These are phyloP conservation scores for Stagonosporopsis chrysanthemi DNA, from an alignment of 2,329 filamentous ascomycete genomes.

Conservation along the genomic window DNA sequence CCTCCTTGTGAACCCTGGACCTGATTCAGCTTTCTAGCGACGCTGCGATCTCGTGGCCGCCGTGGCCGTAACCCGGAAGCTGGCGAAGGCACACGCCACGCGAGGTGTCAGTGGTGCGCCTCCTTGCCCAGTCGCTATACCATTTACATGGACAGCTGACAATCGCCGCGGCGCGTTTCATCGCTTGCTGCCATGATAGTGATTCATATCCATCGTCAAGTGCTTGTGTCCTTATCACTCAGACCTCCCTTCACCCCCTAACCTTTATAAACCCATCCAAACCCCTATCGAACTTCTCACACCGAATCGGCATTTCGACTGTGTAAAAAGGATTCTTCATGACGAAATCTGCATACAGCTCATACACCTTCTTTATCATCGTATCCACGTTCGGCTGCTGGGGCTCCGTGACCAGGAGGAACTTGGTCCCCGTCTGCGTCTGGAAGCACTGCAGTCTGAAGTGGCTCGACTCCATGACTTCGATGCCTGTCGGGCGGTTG, in stretches of 20 bases:
- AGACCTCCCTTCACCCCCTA: conserved; percentile 34
- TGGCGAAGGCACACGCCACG: background rate
- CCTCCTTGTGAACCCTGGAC: background rate
- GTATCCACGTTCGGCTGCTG: conserved; percentile 86
- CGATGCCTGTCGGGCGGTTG: conserved; percentile 73
- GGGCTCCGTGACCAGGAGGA: conserved; percentile 91
- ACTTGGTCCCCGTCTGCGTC: conserved; percentile 93
- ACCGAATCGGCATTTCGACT: conserved; percentile 94
- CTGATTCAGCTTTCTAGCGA: background rate
- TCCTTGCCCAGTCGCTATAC: background rate
- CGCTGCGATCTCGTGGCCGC: background rate
- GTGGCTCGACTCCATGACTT: conserved; percentile 91
- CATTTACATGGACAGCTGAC: background rate
- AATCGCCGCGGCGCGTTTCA: background rate
- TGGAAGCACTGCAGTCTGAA: conserved; percentile 97
- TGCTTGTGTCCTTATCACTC: background rate
- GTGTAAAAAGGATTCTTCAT: conserved; percentile 99
- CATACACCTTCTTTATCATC: conserved; percentile 85
- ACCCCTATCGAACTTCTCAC: conserved; percentile 92
- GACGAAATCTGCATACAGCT: conserved; percentile 94
- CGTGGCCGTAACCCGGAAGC: background rate
- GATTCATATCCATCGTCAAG: background rate
- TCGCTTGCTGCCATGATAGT: background rate
- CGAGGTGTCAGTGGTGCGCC: background rate
- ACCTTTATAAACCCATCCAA: conserved; percentile 78